Evolutionary conservation across 352 stramenopile genomes (phyloP), one percentile per base, ranked within the genome.

Genomic region (Pythium plurisporium): DNA sequence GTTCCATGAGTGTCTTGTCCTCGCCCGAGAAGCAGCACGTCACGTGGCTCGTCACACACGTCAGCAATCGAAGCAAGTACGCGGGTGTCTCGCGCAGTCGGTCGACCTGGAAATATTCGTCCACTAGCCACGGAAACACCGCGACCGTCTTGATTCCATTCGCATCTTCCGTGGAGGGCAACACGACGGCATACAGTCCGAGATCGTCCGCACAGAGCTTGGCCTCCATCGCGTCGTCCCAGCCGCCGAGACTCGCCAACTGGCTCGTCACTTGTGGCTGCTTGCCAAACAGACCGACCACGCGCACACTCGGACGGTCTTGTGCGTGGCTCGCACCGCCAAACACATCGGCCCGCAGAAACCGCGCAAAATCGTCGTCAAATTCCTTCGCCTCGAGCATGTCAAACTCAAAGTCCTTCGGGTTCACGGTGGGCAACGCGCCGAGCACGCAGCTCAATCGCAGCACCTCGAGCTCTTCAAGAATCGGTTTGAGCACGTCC

Each of bases 1-100:
- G 56, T 43, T 72, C 59, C 4, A 73, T 61, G 1, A 57, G 53
- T 33, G 26, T 34, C 37, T 76, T 55, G 36, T 89, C 79, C 20
- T 67, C 31, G 8, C 23, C 8, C 11, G 65, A 73, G n/a, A 87
- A 33, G 34, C 79, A 87, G 49, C 70, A 84, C 10, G 80, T 66
- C 26, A 89, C 67, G 9, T 80, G 42, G 2, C 66, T 59, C 20
- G 65, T 79, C 29, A 89, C 55, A 31, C 70, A 77, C 17, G 76
- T 82, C 33, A 86, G 59, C 36, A 88, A 86, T 9, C 82, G 82
- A 17, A 93, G 51, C 33, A 89, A 69, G 19, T 89, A 91, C 37
- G 82, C 86, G 17, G 79, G 76, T 20, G 45, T 62, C 33, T 44
- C 45, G 15, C 54, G 43, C 15, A 54, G 25, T 4, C 58, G 63